A percentile compares a stretch with the other conserved stretches of the same genome.
Evolutionary conservation across 176 grass and related monocot genomes (phyloP).

Genomic region (Oryza glumipatula): DNA sequence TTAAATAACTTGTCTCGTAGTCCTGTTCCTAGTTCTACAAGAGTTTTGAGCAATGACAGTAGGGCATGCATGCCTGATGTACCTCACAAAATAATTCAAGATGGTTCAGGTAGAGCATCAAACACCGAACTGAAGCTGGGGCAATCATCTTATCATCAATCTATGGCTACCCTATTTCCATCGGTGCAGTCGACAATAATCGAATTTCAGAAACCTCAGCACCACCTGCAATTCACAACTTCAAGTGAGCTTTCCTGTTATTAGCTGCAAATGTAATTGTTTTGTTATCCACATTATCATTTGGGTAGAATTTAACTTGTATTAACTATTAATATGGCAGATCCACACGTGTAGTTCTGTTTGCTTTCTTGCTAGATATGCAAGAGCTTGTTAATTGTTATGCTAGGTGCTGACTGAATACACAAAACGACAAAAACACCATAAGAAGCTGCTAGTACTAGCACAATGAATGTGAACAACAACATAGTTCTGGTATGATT

Average conservation of each 20-base stretch:
- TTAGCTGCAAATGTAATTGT: slow-evolving; percentile 22
- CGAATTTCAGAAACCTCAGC: slow-evolving; percentile 57
- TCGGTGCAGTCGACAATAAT: slow-evolving; percentile 38
- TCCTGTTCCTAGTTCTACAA: slow-evolving; percentile 34
- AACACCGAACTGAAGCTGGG: slow-evolving; percentile 83
- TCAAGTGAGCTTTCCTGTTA: slow-evolving; percentile 57
- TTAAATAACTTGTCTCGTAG: slow-evolving; percentile 35
- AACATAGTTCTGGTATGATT: slow-evolving; percentile 3
- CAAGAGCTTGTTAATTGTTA: slow-evolving; percentile 2
- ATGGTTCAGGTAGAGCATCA: slow-evolving; percentile 48
- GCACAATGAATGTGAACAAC: neutral
- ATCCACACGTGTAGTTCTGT: slow-evolving; percentile 26
- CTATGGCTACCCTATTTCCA: slow-evolving; percentile 51
- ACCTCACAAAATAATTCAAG: slow-evolving; percentile 40
- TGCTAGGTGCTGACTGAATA: slow-evolving; percentile 18
- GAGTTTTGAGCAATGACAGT: slow-evolving; percentile 45
- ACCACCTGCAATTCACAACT: slow-evolving; percentile 33
- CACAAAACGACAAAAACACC: neutral
- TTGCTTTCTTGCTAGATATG: slow-evolving; percentile 15
- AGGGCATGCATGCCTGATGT: slow-evolving; percentile 11
- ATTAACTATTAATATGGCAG: slow-evolving; percentile 13
- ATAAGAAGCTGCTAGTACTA: slow-evolving; percentile 28
- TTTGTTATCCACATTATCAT: slow-evolving; percentile 23
- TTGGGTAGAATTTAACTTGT: slow-evolving; percentile 12
- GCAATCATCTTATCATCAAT: slow-evolving; percentile 67